A percentile compares a stretch with the other conserved stretches of the same genome.
phyloP scores from a whole-genome alignment of 2,329 filamentous ascomycete species.

The Arthroderma sp. region DNA sequence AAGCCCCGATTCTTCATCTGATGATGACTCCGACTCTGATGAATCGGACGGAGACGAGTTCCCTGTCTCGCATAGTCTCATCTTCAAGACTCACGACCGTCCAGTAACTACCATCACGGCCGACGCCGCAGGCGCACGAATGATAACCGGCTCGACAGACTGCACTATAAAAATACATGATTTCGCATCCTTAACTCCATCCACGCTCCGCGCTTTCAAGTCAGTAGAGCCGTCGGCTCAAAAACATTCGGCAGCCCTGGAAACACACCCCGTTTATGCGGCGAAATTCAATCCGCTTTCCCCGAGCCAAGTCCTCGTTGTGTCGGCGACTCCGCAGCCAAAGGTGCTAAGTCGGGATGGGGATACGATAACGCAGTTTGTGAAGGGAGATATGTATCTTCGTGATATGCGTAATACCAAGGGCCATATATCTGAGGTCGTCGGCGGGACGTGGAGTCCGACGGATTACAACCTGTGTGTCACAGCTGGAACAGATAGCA shows the following conservation, averaged over 20 bases:
- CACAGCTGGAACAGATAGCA: constrained; percentile 90
- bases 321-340: constrained; percentile 80
- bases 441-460: constrained; percentile 82
- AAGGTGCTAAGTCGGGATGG: constrained; percentile 84
- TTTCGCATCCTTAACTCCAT: constrained; percentile 89
- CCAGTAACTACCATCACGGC: constrained; percentile 72
- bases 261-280: constrained; percentile 79
- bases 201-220: constrained; percentile 85
- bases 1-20: constrained; percentile 19
- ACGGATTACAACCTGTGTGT: constrained; percentile 71
- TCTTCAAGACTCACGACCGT: constrained; percentile 83
- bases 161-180: constrained; percentile 88
- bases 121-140: constrained; percentile 69
- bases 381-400: constrained; percentile 97
- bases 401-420: constrained; percentile 97
- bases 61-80: constrained; percentile 82
- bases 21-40: constrained; percentile 47
- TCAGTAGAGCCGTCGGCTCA: constrained; percentile 73
- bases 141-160: constrained; percentile 85
- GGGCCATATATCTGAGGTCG: constrained; percentile 85
- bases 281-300: constrained; percentile 75
- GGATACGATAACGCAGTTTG: constrained; percentile 71
- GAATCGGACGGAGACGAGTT: constrained; percentile 72
- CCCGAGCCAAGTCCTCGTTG: constrained; percentile 67
- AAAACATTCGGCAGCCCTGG: constrained; percentile 52